Evolutionary conservation across 176 grass and related monocot genomes (phyloP), one percentile per base, ranked within the genome.

Genomic region (Avena insularis): DNA sequence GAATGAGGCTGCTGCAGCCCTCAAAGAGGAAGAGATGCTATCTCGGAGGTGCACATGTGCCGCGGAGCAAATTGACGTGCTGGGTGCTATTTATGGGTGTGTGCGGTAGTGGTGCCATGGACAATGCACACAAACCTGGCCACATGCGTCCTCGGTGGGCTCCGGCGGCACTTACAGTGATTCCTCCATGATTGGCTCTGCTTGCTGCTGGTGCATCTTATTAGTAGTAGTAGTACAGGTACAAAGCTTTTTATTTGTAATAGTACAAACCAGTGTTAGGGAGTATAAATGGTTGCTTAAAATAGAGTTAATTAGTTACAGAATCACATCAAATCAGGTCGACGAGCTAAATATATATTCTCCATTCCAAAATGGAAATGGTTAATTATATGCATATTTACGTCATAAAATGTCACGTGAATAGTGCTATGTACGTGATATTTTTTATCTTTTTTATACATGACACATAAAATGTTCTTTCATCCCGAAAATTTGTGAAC

Each of bases 31-130:
- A 72, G 79, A 25, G 36, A 58, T 58, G 78, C 85, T 31, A 66
- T 13, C 47, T 64, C 20, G 74, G 47, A 15, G 1, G 8, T 19
- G 43, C 20, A 53, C 38, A 50, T 51, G 14, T 76, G 82, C n/a
- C 36, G 51, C 36, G 51, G 43, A 77, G 51, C 82, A 47, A 77
- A 21, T 79, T 91, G 82, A 81, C 80, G 2, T 4, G 77, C 14
- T 85, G 75, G 50, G 50, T 77, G 82, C 86, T 88, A 81, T 85
- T 55, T 88, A 85, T 88, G 82, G 69, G 68, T 11, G 75, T 35
- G 89, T 43, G 56, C 50, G 49, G 29, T 85, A 84, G 75, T 75
- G 54, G 8, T 21, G 77, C 17, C 54, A 68, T 88, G 90, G 86
- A 91, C 70, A 65, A 45, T 35, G 82, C 16, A 45, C 82, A 71